A percentile compares a stretch with the other conserved stretches of the same genome.
phyloP scores from a whole-genome alignment of 2,329 filamentous ascomycete species.

The Epichloe coenophiala region DNA sequence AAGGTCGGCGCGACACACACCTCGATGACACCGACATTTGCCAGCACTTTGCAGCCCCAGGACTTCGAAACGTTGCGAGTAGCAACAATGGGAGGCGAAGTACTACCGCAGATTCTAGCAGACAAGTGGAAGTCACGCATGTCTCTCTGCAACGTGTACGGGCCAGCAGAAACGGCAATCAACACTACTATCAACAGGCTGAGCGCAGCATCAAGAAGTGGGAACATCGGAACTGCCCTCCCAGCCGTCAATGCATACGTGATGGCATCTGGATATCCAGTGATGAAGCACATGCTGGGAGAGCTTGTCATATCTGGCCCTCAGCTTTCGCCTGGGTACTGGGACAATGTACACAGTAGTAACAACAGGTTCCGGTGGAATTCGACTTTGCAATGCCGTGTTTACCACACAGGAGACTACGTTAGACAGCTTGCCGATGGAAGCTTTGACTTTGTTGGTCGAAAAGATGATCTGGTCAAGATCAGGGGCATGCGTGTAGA shows the following conservation, averaged over 20 bases:
- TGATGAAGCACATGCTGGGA: constrained; percentile 43
- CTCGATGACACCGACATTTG: constrained; percentile 48
- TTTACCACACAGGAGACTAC: constrained; percentile 22
- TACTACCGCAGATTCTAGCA: constrained; percentile 42
- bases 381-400: not conserved
- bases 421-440: constrained; percentile 13
- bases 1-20: constrained; percentile 40
- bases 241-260: constrained; percentile 10
- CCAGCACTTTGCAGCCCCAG: constrained; percentile 36
- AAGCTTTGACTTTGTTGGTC: constrained; percentile 11
- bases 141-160: constrained; percentile 12
- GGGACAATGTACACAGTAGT: constrained; percentile 6
- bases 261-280: constrained; percentile 15
- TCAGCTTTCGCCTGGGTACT: constrained; percentile 21
- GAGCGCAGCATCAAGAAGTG: constrained; percentile 7
- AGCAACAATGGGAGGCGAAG: constrained; percentile 49
- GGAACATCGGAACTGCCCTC: constrained; percentile 14
- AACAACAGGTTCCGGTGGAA: constrained; percentile 3
- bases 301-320: constrained; percentile 49
- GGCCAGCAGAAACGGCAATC: constrained; percentile 14
- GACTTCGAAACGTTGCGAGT: constrained; percentile 32
- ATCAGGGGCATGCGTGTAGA: constrained; percentile 13
- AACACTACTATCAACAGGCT: constrained; percentile 13
- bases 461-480: constrained; percentile 13
- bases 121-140: constrained; percentile 29